Base-by-base conservation (phyloP, 2,329 filamentous ascomycete genomes). In the Fusarium oligoseptatum region DNA sequence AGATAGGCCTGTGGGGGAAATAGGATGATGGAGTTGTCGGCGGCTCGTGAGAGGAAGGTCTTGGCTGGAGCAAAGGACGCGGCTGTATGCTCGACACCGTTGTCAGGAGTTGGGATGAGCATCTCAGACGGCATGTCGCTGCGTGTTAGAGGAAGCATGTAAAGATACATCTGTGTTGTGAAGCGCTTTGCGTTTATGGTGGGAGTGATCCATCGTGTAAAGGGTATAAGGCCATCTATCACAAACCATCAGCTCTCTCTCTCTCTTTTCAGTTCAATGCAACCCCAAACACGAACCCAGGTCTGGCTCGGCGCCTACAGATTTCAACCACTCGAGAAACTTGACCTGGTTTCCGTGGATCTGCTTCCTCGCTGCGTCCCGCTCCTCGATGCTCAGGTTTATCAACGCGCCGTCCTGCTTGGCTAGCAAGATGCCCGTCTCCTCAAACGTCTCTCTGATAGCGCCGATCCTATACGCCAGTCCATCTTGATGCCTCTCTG, bases 131-230 rank as follows among this genome's bases (percentile, higher is more conserved):
- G 79, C 56, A 80, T 69, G 7, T 74, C 57, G 8, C 72, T 70
- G 15, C 72, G 74, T 61, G 78, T 77, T 2, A 82, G 83, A 0
- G 95, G 95, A 3, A 98, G 88, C 82, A 97, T 92, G 83, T 98
- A 98, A 12, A 98, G 82, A 83, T 98, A 99, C 96, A 98, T 98
- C 81, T 98, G 95, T 1, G 96, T 98, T 0, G 94, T 94, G 84
- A 97, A 99, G 55, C 97, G 90, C 77, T 92, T 94, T 0, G 91
- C 89, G 2, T 92, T 85, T 71, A 89, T 91, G 1, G 86, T 83
- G 0, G 96, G 96, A 3, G 97, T 98, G 66, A 98, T 88, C 97
- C 97, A 98, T 64, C 94, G 90, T 0, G 95, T 98, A 80, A 97
- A 98, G 0, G 95, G 95, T 9, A 94, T 85, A 4, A 98, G 85